These are phyloP conservation scores for Verbena officinalis DNA, from an alignment of 257 asterid genomes.

Conservation along the genomic window DNA sequence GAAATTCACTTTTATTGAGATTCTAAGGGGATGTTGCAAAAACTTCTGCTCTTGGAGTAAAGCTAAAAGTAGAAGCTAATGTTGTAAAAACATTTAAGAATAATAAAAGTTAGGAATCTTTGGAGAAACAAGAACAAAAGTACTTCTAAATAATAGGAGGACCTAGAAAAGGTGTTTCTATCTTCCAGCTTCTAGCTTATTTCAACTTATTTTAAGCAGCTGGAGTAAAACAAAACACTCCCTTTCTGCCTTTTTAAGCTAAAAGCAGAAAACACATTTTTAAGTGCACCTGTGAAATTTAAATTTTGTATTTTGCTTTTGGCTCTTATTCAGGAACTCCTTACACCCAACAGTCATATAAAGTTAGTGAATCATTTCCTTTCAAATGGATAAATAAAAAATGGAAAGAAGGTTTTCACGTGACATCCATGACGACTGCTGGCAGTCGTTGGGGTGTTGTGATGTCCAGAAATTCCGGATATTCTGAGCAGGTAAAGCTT, in stretches of 20 bases:
- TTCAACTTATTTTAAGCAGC: too few species aligned
- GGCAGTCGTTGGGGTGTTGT: slow-evolving; percentile 99
- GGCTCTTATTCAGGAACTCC: slow-evolving; percentile 68
- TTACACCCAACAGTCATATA: slow-evolving; percentile 92
- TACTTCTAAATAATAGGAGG: too few species aligned
- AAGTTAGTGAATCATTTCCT: slow-evolving; percentile 97
- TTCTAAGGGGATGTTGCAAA: not conserved
- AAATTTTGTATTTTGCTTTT: slow-evolving; percentile 14
- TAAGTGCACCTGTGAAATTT: not conserved
- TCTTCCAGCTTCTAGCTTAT: too few species aligned
- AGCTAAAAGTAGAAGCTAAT: too few species aligned
- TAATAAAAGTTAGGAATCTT: too few species aligned
- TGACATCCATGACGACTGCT: slow-evolving; percentile 98
- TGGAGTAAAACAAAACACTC: too few species aligned
- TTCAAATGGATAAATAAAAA: slow-evolving; percentile 98
- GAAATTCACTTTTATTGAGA: not conserved
- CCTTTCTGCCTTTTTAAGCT: too few species aligned
- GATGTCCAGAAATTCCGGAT: slow-evolving; percentile 94
- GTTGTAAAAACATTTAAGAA: too few species aligned
- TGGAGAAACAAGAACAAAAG: too few species aligned
- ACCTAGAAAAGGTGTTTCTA: too few species aligned
- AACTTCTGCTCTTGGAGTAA: too few species aligned
- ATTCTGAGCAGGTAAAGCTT: slow-evolving; percentile 79
- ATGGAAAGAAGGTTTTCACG: slow-evolving; percentile 99
- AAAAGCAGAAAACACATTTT: too few species aligned